Evolutionary conservation across 768 basidiomycete genomes (phyloP).

Genomic region (Trametes coccinea): DNA sequence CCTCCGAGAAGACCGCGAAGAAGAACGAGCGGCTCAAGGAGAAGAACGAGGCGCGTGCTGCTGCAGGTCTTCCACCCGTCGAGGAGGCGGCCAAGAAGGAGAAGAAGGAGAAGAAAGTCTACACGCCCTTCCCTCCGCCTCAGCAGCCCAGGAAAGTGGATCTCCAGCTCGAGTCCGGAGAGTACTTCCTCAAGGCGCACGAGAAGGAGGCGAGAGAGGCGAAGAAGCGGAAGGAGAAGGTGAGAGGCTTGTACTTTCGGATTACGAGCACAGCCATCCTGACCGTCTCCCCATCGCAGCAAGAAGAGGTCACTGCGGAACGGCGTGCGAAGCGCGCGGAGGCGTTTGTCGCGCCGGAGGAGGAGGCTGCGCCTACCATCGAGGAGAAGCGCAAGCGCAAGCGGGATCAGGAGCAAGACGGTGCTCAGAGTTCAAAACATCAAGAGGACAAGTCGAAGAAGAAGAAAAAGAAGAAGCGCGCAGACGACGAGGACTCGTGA

Average conservation of each 20-base stretch:
- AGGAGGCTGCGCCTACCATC: conserved; percentile 69
- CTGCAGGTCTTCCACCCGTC: conserved; percentile 60
- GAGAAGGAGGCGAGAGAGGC: conserved; percentile 82
- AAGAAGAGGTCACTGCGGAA: conserved; percentile 72
- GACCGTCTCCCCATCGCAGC: conserved; percentile 45
- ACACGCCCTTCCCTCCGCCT: conserved; percentile 98
- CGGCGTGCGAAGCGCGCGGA: conserved; percentile 81
- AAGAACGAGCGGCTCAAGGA: conserved; percentile 74
- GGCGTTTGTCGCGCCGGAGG: conserved; percentile 86
- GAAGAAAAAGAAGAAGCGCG: conserved; percentile 46
- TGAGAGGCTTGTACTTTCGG: conserved; percentile 26
- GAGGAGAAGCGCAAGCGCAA: conserved; percentile 73
- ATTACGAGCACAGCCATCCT: not conserved
- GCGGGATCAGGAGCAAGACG: conserved; percentile 37
- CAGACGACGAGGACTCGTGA: conserved; percentile 21
- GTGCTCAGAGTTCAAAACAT: conserved; percentile 29
- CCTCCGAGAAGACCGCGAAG: conserved; percentile 88
- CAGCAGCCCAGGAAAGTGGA: conserved; percentile 96
- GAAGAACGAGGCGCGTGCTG: conserved; percentile 63
- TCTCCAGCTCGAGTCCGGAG: conserved; percentile 92
- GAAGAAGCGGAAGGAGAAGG: conserved; percentile 76
- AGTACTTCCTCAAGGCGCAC: conserved; percentile 93
- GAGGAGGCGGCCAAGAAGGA: conserved; percentile 36
- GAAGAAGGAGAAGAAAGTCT: conserved; percentile 79
- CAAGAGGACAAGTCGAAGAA: conserved; percentile 35